These are phyloP conservation scores for Cicer yamashitae DNA, from an alignment of 306 rosid species.

Conservation along the genomic window DNA sequence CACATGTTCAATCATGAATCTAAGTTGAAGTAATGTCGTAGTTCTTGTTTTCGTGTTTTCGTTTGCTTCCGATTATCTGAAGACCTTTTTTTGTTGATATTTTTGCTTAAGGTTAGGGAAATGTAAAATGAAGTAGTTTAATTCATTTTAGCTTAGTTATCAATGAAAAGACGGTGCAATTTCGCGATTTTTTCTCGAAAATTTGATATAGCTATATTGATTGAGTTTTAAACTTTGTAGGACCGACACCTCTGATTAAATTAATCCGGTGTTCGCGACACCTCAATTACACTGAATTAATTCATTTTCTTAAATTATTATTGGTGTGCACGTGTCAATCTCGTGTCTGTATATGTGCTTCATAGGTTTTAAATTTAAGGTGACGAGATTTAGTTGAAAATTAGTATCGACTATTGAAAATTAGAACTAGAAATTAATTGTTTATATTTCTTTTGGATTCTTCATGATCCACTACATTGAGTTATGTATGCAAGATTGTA, in stretches of 20 bases:
- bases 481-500: conserved; percentile 21
- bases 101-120: conserved; percentile 7
- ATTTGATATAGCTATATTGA: neutral
- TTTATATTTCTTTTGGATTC: conserved; percentile 21
- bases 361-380: conserved; percentile 2
- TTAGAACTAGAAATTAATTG: conserved; percentile 6
- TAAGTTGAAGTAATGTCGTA: neutral
- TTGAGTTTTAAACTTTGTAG: neutral
- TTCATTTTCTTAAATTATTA: too few relatives aligned
- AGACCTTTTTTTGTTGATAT: neutral
- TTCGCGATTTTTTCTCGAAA: neutral
- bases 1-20: conserved; percentile 12
- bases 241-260: too few relatives aligned
- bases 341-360: too few relatives aligned
- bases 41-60: conserved; percentile 18
- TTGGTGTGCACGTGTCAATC: too few relatives aligned
- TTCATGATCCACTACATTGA: conserved; percentile 3
- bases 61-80: neutral
- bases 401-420: neutral
- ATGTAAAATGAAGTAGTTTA: conserved; percentile 4
- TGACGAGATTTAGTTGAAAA: conserved; percentile 24
- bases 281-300: too few relatives aligned
- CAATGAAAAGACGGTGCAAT: conserved; percentile 7
- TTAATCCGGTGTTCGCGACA: too few relatives aligned
- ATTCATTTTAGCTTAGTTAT: conserved; percentile 27